phyloP scores from a whole-genome alignment of 345 rosid genomes.

The Murraya koenigii region DNA sequence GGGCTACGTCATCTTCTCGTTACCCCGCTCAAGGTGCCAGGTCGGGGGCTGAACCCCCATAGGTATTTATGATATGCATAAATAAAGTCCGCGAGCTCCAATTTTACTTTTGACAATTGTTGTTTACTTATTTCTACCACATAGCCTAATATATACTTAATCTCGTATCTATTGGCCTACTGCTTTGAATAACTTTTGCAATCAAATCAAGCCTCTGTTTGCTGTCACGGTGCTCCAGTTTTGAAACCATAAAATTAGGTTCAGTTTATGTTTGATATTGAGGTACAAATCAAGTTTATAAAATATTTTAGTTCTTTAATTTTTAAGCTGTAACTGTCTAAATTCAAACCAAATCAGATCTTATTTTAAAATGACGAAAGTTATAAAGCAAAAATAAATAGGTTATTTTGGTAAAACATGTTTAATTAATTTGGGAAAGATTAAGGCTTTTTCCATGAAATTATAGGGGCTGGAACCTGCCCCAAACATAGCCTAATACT shows the following conservation, averaged over 20 bases:
- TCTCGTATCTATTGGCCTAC: neutral
- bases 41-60: neutral
- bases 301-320: fast-evolving
- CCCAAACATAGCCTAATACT: no score
- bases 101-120: neutral
- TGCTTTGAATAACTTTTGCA: neutral
- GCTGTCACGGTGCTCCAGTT: neutral
- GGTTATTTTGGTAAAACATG: no score
- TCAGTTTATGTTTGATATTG: no score
- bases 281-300: no score
- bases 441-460: no score
- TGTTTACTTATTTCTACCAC: neutral
- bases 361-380: no score
- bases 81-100: conserved; percentile 17
- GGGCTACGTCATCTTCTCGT: neutral
- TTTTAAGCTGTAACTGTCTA: no score
- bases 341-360: no score
- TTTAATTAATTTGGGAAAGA: no score
- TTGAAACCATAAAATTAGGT: neutral
- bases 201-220: neutral
- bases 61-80: neutral
- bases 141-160: neutral
- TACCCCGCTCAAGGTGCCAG: neutral
- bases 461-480: no score
- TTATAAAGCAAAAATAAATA: no score